These are phyloP conservation scores for Potentilla sterilis DNA, from an alignment of 306 rosid genomes.

Conservation along the genomic window DNA sequence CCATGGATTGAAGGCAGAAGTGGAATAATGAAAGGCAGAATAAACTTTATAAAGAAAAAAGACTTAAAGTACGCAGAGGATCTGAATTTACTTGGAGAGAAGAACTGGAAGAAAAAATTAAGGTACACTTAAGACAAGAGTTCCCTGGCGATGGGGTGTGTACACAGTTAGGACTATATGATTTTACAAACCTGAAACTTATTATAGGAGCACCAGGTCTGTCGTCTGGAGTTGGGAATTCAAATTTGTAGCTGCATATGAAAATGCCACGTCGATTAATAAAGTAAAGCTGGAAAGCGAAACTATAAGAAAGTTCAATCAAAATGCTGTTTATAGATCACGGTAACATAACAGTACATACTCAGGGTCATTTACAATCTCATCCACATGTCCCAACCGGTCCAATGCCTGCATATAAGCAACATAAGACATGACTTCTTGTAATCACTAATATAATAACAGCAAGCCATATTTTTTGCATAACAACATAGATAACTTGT, in stretches of 20 bases:
- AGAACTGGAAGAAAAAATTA: neutral
- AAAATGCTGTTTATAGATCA: conserved; percentile 16
- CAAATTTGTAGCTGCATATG: conserved; percentile 87
- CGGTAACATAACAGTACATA: conserved; percentile 44
- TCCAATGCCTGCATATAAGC: conserved; percentile 70
- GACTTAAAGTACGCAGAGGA: neutral
- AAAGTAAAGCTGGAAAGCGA: conserved; percentile 21
- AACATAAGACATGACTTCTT: neutral
- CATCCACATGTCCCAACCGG: conserved; percentile 86
- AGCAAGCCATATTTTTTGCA: conserved; percentile 20
- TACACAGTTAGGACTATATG: neutral
- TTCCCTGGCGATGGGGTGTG: neutral
- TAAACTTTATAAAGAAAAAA: neutral
- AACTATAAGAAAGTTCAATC: neutral
- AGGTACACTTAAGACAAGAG: neutral
- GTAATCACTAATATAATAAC: conserved; percentile 13
- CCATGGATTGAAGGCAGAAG: neutral
- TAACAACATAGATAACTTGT: neutral
- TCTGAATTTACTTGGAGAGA: neutral
- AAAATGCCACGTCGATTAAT: conserved; percentile 26
- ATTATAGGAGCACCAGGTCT: conserved; percentile 98
- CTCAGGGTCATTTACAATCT: conserved; percentile 96
- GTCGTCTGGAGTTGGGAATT: conserved; percentile 99
- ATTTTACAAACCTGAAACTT: conserved; percentile 79
- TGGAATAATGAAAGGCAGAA: conserved; percentile 4